phyloP scores from a whole-genome alignment of 2,329 filamentous ascomycete species.

The Teratosphaeria nubilosa region DNA sequence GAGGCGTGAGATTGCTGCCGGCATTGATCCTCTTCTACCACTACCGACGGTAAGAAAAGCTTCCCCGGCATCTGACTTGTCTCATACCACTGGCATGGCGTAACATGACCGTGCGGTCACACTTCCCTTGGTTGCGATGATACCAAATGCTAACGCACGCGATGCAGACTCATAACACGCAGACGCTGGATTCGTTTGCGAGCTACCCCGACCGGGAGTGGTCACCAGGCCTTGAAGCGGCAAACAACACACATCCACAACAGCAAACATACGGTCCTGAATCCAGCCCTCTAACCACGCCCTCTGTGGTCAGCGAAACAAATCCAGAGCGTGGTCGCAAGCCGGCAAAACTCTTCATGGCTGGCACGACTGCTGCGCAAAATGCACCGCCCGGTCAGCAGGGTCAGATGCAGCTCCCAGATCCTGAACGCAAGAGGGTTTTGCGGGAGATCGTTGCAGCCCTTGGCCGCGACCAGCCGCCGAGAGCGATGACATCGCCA shows the following conservation, averaged over 20 bases:
- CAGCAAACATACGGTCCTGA: neutral
- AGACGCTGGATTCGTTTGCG: conserved; percentile 15
- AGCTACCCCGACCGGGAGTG: conserved; percentile 11
- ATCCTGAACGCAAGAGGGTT: neutral
- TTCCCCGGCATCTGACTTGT: neutral
- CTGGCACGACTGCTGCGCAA: neutral
- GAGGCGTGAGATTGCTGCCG: conserved; percentile 11
- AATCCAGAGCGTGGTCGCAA: neutral
- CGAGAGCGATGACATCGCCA: neutral
- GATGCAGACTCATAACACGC: conserved; percentile 12
- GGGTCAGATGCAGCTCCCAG: neutral
- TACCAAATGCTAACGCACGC: neutral
- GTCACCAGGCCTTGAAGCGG: conserved; percentile 2
- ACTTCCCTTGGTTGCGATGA: neutral
- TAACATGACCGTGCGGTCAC: neutral
- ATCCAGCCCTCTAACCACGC: neutral
- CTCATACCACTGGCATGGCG: neutral
- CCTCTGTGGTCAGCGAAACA: neutral
- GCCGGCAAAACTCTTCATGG: neutral
- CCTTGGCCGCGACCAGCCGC: neutral
- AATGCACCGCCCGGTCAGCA: neutral
- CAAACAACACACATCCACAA: neutral
- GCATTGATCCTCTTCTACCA: conserved; percentile 16
- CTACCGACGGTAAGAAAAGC: conserved; percentile 11
- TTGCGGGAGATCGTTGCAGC: neutral